Evolutionary conservation across 331 rosid genomes (phyloP), one percentile per base, ranked within the genome.

Genomic region (Saraca asoca): DNA sequence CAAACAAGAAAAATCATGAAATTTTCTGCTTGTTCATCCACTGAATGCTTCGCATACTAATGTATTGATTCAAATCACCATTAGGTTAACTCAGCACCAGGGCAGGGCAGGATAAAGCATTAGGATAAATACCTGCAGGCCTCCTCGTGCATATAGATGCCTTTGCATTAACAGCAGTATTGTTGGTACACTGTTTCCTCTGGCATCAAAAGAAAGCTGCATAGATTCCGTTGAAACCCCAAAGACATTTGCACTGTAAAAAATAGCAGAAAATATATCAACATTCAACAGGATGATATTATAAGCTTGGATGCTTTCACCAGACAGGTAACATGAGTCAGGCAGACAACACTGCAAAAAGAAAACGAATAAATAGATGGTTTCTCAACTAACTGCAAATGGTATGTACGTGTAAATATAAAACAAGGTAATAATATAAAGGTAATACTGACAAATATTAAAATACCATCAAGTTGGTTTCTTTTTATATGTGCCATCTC

Each of bases 221-320:
- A 94, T 94, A 9, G 99, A 90, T 71, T 94, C 97, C 6, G 99
- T 94, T 44, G 99, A 94, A 58, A 94, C 99, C 63, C 99, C 99
- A 53, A 94, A 94, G 68, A 94, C 99, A 68, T 50, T 88, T 46
- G 99, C 80, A 41, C 99, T 94, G 87, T 74, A 55, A 62, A 76
- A 6, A 61, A 70, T 52, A 51, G 62, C 62, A 31, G 60, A 81
- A 81, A 72, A 52, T 41, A 78, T 14, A 74, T 52, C 66, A 60
- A 69, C 13, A 49, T 68, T 87, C 68, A 75, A 77, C 16, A 15
- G 49, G 62, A 59, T 58, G 38, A 58, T 29, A 66, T 5, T 29
- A 66, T 5, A 15, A 63, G 33, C 62, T 62, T 55, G 44, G 42
- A 62, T 18, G 35, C 55, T 38, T 64, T 35, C 69, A 68, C 13